Base-by-base conservation (phyloP, 2,329 filamentous ascomycete genomes). In the Chrysosphaeria jannelii region DNA sequence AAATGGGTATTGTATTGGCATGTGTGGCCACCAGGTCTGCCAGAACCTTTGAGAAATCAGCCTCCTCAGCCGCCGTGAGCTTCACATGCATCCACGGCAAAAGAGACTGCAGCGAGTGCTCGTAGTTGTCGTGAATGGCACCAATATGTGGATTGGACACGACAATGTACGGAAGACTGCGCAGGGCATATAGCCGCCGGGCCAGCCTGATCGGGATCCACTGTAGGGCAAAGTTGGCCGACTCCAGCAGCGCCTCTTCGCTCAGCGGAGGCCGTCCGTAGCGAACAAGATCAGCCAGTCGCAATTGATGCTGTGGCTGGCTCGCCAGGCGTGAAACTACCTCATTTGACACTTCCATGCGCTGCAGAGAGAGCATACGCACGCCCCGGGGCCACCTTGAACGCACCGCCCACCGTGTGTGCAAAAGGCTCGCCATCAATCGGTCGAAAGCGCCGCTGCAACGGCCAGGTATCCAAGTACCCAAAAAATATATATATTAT, bases 61-160 rank as follows among this genome's bases (percentile, higher is more conserved):
- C 69, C 45, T 93, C 85, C 33, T 90, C 79, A 11, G 11, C n/a
- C 21, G 20, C 11, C 7, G 16, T n/a, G 7, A 7, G 7, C 7
- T n/a, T 7, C 7, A 7, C 7, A 18, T 57, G 55, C 27, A 57
- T 52, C 38, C 71, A 37, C 5, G 81, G 79, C 4, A 93, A 58
- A 10, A 97, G 55, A 1, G 78, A 89, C 3, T 74, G 81, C 11
- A 97, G 52, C 3, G 78, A 90, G 44, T 91, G 79, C 21, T 89
- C 54, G 43, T 97, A 97, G 45, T 91, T 93, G 44, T 74, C 67
- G 51, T 93, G 90, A 32, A 97, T 97, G 36, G 70, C 68, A 13
- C 69, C 72, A 34, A 97, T 78, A 40, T 91, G 76, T 1, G 78
- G 75, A 40, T 97, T 93, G n/a, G 81, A 79, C 13, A 97, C 85